Base-by-base conservation (phyloP, 331 rosid species). In the Pyrus hybrid region DNA sequence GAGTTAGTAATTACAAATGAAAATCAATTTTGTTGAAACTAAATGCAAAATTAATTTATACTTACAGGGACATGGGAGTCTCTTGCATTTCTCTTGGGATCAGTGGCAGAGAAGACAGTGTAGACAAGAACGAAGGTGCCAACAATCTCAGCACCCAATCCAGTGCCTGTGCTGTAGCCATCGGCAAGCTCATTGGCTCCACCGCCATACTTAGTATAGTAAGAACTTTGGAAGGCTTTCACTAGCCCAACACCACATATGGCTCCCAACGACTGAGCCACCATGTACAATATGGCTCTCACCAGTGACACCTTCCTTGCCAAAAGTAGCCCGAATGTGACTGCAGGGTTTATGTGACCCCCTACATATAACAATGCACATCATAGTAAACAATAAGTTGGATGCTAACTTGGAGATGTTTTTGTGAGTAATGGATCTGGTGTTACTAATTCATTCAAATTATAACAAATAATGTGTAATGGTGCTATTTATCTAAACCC, bases 331-430 rank as follows among this genome's bases (percentile, higher is more conserved):
- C 97, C 98, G 4, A 91, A 89, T 5, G 98, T 93, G 71, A 90
- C 95, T 2, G 96, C 98, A 7, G 96, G 98, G 84, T 93, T 90
- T 56, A 93, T 86, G 80, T 93, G 98, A 5, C 98, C 98, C 23
- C 97, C 97, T 89, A 81, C 53, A 37, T 33, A 74, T 21, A 16
- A 22, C 5, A 58, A 58, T 22, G 26, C 63, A 53, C 23, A 18
- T 54, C 5, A 2, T 43, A 12, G 16, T 43, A 43, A 43, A 12
- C 1, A 16, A 12, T 13, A 43, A 43, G 17, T 43, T 43, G 49
- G 49, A 43, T 43, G 49, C 16, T 43, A 43, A 43, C 16, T 43
- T 4, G 49, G 16, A 43, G 2, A 43, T 43, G 17, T 43, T 43
- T 30, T 43, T 12, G 2, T 4, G 49, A 43, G 49, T 43, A 43